Percentiles rank a stretch among this genome's conserved stretches.
These are phyloP conservation scores for Chlorella vulgaris DNA, from an alignment of 139 green algal species.

Conservation along the genomic window DNA sequence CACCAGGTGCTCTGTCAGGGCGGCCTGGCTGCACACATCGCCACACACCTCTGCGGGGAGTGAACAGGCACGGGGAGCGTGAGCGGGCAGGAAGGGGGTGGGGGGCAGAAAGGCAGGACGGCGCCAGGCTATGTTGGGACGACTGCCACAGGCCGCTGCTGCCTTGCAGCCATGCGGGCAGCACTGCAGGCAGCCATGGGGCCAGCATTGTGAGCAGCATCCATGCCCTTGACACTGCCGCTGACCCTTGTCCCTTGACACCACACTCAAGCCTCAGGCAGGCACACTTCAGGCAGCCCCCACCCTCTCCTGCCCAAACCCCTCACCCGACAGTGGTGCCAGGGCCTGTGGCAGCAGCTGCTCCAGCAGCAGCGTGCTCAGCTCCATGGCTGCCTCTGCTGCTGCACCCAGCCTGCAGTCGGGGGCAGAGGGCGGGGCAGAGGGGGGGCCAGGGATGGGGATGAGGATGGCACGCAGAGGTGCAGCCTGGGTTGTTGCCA, in stretches of 20 bases:
- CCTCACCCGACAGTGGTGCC: constrained; percentile 21
- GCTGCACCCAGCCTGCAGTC: constrained; percentile 8
- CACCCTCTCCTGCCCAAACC: too few species aligned
- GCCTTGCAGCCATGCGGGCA: too few species aligned
- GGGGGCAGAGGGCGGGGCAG: not conserved
- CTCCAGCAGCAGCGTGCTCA: constrained; percentile 33
- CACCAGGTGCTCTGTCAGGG: constrained; percentile 15
- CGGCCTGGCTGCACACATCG: not conserved
- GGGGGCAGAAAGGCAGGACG: too few species aligned
- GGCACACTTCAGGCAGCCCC: too few species aligned
- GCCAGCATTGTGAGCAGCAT: too few species aligned
- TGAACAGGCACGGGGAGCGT: not conserved
- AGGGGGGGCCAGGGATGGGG: not conserved
- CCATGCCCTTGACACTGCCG: too few species aligned
- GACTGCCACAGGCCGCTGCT: too few species aligned
- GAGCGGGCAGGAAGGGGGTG: not conserved
- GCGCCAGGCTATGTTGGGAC: too few species aligned
- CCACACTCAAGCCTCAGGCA: not conserved
- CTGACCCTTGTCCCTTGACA: too few species aligned
- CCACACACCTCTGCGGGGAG: constrained; percentile 19
- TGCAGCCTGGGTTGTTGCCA: not conserved
- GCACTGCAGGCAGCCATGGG: too few species aligned
- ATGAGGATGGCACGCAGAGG: not conserved
- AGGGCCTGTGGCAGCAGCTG: constrained; percentile 19
- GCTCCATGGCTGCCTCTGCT: constrained; percentile 34